A percentile compares a stretch with the other conserved stretches of the same genome.
Conservation (phyloP, 1,139 yeast genomes). For the Candida dubliniensis region DNA sequence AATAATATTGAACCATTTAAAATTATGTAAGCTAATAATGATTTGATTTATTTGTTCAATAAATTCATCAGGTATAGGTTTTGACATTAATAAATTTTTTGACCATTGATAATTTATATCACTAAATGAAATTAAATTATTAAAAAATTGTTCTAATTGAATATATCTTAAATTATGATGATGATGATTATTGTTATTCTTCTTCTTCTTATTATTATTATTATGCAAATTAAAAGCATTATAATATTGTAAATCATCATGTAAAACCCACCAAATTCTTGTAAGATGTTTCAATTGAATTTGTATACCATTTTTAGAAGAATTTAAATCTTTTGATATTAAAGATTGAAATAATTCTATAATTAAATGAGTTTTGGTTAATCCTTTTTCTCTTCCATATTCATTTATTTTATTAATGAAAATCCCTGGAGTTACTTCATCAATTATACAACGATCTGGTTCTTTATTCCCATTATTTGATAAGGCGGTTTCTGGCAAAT, state of each 20-base stretch:
- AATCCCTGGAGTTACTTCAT: conserved; percentile 23
- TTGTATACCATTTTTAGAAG: conserved; percentile 5
- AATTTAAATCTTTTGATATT: conserved; percentile 21
- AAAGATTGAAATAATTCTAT: conserved; percentile 26
- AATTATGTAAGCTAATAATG: conserved; percentile 22
- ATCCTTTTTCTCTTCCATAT: conserved; percentile 21
- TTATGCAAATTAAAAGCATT: conserved; percentile 19
- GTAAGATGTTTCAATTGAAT: too few species aligned
- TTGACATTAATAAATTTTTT: not conserved
- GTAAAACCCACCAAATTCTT: conserved; percentile 30
- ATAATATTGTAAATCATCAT: conserved; percentile 36
- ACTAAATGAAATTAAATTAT: conserved; percentile 8
- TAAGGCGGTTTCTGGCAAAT: not conserved
- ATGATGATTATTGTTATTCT: not conserved
- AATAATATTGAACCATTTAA: conserved; percentile 27
- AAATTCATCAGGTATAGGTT: conserved; percentile 6
- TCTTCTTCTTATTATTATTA: conserved; percentile 23
- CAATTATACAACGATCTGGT: conserved; percentile 6
- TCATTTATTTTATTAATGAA: conserved; percentile 36
- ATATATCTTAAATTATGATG: not conserved
- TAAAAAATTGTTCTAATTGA: conserved; percentile 9
- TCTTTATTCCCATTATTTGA: not conserved
- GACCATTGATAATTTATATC: not conserved
- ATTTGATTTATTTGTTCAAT: conserved; percentile 16
- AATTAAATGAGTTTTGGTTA: conserved; percentile 20